phyloP scores from a whole-genome alignment of 1,139 yeast species.

The Debaryomyces sp. region DNA sequence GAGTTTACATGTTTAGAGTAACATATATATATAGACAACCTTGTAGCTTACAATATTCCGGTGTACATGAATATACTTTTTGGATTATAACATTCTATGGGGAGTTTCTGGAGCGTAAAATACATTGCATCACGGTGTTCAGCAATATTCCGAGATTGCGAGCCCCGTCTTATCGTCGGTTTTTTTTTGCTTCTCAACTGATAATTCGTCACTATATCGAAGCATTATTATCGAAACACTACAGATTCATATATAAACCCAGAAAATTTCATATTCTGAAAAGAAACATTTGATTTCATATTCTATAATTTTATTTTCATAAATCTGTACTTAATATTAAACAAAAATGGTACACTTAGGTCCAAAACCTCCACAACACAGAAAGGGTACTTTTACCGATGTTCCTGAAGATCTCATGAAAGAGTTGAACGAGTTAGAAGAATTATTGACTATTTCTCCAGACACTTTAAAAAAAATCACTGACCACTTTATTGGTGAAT shows the following conservation, averaged over 20 bases:
- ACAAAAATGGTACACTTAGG: slow-evolving; percentile 75
- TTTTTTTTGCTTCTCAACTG: neutral
- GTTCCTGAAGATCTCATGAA: slow-evolving; percentile 66
- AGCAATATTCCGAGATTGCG: neutral
- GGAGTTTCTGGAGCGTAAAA: neutral
- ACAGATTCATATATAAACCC: neutral
- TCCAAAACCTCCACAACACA: slow-evolving; percentile 80
- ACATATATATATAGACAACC: neutral
- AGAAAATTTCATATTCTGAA: neutral
- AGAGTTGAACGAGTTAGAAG: slow-evolving; percentile 61
- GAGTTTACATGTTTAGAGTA: neutral
- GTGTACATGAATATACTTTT: neutral
- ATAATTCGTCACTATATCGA: neutral
- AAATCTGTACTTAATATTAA: neutral
- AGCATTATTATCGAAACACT: neutral
- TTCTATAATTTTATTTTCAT: neutral
- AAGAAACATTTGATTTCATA: neutral
- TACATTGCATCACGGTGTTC: neutral
- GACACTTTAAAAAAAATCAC: slow-evolving; percentile 66
- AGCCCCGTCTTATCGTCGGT: neutral
- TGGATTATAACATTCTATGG: neutral
- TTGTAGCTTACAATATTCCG: neutral
- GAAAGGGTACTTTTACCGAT: slow-evolving; percentile 79
- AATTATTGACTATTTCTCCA: slow-evolving; percentile 63
- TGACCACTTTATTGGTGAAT: slow-evolving; percentile 63